phyloP scores from a whole-genome alignment of 495 filamentous ascomycete species.

The Neurospora terricola region DNA sequence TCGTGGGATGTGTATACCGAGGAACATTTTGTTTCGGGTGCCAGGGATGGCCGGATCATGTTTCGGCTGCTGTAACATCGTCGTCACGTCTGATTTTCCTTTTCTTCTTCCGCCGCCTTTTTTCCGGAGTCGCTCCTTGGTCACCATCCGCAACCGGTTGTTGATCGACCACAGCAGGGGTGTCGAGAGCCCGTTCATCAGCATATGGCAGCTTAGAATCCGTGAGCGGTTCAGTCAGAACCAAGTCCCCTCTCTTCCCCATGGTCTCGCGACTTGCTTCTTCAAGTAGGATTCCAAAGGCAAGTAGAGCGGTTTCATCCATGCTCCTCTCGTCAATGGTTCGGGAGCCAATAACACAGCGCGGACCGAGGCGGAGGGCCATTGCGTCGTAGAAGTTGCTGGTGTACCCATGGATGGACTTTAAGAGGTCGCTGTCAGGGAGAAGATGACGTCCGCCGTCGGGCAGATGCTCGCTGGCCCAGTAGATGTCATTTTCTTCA shows the following conservation, averaged over 20 bases:
- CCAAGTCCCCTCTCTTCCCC: constrained; percentile 63
- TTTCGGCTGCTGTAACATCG: not conserved
- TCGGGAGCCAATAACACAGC: constrained; percentile 1
- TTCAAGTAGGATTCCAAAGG: constrained; percentile 73
- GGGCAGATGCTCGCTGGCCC: constrained; percentile 39
- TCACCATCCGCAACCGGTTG: not conserved
- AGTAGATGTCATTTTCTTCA: constrained; percentile 63
- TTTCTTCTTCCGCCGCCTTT: not conserved
- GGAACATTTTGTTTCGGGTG: not conserved
- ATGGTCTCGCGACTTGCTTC: constrained; percentile 56
- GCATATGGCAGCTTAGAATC: not conserved
- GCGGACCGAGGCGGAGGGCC: constrained; percentile 18
- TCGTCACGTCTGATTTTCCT: not conserved
- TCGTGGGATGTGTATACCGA: not conserved
- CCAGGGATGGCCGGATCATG: not conserved
- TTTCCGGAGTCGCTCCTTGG: not conserved
- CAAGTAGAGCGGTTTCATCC: constrained; percentile 78
- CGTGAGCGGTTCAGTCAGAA: constrained; percentile 56
- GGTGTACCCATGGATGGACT: constrained; percentile 62
- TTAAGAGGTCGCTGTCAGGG: constrained; percentile 66
- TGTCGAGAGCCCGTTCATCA: not conserved
- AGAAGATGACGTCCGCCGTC: constrained; percentile 34
- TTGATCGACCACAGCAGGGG: not conserved
- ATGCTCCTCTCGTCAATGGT: constrained; percentile 51
- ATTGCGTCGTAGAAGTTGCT: constrained; percentile 57